Evolutionary conservation across 2,329 filamentous ascomycete genomes (phyloP).

Genomic region (Phaeosphaeria sp.): DNA sequence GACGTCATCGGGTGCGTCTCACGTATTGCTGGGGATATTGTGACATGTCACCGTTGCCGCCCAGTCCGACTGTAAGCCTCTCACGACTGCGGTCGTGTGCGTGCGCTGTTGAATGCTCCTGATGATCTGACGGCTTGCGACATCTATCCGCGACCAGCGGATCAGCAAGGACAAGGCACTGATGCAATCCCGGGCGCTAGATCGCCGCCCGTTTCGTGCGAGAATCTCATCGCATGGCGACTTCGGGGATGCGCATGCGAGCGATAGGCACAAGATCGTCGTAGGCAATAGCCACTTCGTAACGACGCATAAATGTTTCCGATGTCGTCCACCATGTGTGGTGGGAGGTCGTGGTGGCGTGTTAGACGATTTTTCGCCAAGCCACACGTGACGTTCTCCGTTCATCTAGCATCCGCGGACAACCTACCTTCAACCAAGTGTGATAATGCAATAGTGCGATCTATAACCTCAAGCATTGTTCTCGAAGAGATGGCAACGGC

Average conservation of each 20-base stretch:
- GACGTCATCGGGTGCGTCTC: slow-evolving; percentile 20
- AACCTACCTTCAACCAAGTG: neutral
- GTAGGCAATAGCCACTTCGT: neutral
- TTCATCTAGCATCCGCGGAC: neutral
- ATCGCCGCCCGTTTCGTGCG: slow-evolving; percentile 10
- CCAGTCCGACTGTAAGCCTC: neutral
- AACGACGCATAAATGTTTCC: neutral
- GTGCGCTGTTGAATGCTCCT: slow-evolving; percentile 5
- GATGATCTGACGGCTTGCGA: slow-evolving; percentile 7
- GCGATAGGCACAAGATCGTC: slow-evolving; percentile 6
- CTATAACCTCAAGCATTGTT: neutral
- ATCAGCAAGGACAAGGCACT: slow-evolving; percentile 22
- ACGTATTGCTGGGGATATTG: slow-evolving; percentile 7
- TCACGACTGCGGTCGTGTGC: slow-evolving; percentile 1
- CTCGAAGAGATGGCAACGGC: neutral
- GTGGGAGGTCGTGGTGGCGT: neutral
- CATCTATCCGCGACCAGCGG: neutral
- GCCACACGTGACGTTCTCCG: neutral
- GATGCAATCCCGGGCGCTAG: slow-evolving; percentile 18
- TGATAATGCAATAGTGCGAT: neutral
- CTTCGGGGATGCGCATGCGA: slow-evolving; percentile 2
- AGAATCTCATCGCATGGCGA: slow-evolving; percentile 2
- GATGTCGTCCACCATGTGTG: neutral
- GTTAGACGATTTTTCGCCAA: neutral
- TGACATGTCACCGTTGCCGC: neutral